Percentiles rank a stretch among this genome's conserved stretches.
Evolutionary conservation across 345 rosid genomes (phyloP).

Genomic region (Noccaea bulbosa): DNA sequence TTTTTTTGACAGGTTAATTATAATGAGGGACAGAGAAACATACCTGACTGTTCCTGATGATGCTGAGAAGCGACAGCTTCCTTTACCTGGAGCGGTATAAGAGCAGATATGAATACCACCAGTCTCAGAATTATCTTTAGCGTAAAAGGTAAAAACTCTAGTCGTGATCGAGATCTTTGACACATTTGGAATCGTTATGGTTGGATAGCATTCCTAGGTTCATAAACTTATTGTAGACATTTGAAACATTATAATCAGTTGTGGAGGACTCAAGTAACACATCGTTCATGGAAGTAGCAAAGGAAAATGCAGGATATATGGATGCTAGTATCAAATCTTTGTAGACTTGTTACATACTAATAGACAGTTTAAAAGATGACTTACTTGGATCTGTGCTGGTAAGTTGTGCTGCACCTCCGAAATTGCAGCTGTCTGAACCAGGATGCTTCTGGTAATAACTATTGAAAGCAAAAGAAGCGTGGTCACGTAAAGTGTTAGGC

Average conservation of each 20-base stretch:
- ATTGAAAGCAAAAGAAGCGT: conserved; percentile 96
- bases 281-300: background rate
- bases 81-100: conserved; percentile 61
- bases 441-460: conserved; percentile 97
- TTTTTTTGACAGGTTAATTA: conserved; percentile 17
- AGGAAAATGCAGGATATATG: background rate
- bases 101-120: conserved; percentile 4
- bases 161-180: background rate
- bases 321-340: conserved; percentile 10
- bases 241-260: background rate
- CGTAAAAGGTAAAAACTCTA: conserved; percentile 16
- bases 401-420: conserved; percentile 94
- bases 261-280: conserved; percentile 22
- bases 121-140: conserved; percentile 18
- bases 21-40: conserved; percentile 13
- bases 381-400: conserved; percentile 91
- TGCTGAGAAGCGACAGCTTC: conserved; percentile 70
- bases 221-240: conserved; percentile 19
- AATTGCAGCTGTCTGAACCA: conserved; percentile 77
- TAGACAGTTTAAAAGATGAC: conserved; percentile 10
- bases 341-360: background rate
- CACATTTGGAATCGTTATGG: conserved; percentile 17
- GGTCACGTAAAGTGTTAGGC: conserved; percentile 70
- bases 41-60: conserved; percentile 49
- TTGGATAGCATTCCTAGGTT: conserved; percentile 10